Conservation (phyloP, 345 rosid species). For the Trapa bicornis region DNA sequence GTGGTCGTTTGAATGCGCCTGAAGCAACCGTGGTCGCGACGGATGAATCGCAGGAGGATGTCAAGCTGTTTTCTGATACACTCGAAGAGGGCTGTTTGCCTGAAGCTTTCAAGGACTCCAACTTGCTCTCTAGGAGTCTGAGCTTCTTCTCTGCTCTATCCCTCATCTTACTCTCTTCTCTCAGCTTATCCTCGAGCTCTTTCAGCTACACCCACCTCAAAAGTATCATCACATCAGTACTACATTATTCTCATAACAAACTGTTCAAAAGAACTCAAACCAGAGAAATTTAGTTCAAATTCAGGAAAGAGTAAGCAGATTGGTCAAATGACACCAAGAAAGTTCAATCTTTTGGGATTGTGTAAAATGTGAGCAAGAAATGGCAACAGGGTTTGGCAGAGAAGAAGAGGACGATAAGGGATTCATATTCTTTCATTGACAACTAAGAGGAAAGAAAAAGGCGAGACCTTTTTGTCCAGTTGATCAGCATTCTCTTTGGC, state of each 20-base stretch:
- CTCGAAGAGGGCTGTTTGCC: conserved; percentile 15
- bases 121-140: conserved; percentile 39
- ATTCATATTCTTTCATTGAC: neutral
- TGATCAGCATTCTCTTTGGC: conserved; percentile 52
- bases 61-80: conserved; percentile 20
- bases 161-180: conserved; percentile 51
- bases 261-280: neutral
- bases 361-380: too few species aligned
- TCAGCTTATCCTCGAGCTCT: conserved; percentile 47
- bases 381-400: neutral
- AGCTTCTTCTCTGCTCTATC: conserved; percentile 62
- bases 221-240: neutral
- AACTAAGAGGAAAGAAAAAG: neutral
- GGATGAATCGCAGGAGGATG: conserved; percentile 29
- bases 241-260: neutral
- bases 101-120: conserved; percentile 35
- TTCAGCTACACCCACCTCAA: conserved; percentile 27
- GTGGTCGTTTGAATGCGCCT: neutral
- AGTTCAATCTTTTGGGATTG: too few species aligned
- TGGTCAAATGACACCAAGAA: too few species aligned
- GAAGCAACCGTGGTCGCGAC: conserved; percentile 6
- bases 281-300: neutral
- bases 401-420: neutral
- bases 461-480: conserved; percentile 43
- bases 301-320: neutral